Base-by-base conservation (phyloP, 176 grass and related monocot genomes). In the Rhynchospora pubera region DNA sequence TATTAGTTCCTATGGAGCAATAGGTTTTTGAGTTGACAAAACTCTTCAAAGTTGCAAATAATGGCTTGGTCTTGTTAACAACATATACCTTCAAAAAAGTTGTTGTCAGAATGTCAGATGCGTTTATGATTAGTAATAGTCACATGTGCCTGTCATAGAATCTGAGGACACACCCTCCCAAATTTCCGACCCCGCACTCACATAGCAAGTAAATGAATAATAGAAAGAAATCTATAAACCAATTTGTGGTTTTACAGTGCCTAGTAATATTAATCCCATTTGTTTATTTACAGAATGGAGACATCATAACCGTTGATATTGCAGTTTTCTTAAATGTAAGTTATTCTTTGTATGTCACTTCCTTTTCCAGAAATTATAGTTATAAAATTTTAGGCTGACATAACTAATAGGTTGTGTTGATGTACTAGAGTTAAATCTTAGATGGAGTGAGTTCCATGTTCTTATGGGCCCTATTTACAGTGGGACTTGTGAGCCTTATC, bases 231-330 rank as follows among this genome's bases (percentile, higher is more conserved):
- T 68, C 19, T 53, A 22, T 75, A 23, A 75, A 26, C 4, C 13
- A 75, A 28, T 52, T 76, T 44, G 32, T 16, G 34, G 22, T 63
- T 70, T 30, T 53, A 4, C 47, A 55, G 2, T 12, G 28, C 7
- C 45, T 76, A 7, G 23, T 14, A 55, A 53, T 28, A 28, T 12
- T 76, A 5, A 55, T 48, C 6, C 23, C 12, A 10, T 30, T 16
- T 83, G 42, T 88, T 45, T 78, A 19, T 79, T 23, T 85, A 86
- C 87, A 97, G 93, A 89, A 84, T 75, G 91, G 91, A 21, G 93
- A 97, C 73, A 91, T 91, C 64, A 89, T 97, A 85, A 97, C 92
- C 72, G 86, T 97, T 66, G 91, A 97, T 85, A 91, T 97, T 51
- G 91, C 90, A 79, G 89, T 93, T 59, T 91, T 89, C 84, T 80